phyloP scores from a whole-genome alignment of 2,329 filamentous ascomycete genomes.

The Xylariaceae sp. region DNA sequence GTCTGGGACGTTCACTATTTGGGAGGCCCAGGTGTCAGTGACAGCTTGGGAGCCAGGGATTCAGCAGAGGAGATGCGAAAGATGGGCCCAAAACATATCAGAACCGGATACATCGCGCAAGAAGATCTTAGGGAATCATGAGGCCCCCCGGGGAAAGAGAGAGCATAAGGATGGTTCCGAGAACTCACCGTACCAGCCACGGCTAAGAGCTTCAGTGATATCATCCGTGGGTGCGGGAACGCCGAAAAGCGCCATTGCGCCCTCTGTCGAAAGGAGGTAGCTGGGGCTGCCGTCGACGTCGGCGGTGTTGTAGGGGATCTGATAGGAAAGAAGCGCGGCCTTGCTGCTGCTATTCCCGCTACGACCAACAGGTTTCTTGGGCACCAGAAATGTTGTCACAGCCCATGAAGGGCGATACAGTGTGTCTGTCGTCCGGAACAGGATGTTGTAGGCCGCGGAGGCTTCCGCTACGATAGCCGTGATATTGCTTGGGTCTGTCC shows the following conservation, averaged over 20 bases:
- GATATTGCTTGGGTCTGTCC: conserved; percentile 37
- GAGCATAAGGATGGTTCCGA: not conserved
- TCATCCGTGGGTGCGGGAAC: conserved; percentile 28
- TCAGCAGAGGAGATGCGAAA: too few species aligned
- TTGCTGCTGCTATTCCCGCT: conserved; percentile 21
- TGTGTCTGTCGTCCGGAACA: conserved; percentile 47
- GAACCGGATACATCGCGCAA: too few species aligned
- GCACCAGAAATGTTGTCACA: conserved; percentile 44
- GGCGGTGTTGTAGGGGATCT: conserved; percentile 46
- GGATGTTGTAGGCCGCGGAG: conserved; percentile 42
- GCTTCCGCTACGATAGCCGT: conserved; percentile 16
- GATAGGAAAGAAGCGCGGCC: conserved; percentile 45
- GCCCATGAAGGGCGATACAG: conserved; percentile 45
- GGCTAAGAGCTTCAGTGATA: conserved; percentile 43
- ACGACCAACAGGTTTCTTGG: not conserved
- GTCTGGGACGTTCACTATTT: conserved; percentile 45
- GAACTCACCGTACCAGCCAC: conserved; percentile 52
- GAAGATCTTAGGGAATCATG: too few species aligned
- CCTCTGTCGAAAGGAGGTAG: conserved; percentile 33
- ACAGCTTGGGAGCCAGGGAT: not conserved
- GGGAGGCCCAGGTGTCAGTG: not conserved
- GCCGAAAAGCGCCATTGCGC: conserved; percentile 22
- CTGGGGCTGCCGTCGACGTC: conserved; percentile 46
- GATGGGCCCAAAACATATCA: too few species aligned
- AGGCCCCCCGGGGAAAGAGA: not conserved